Percentiles rank a stretch among this genome's conserved stretches.
Evolutionary conservation across 2,329 filamentous ascomycete species (phyloP).

Genomic region (Trichothecium roseum): DNA sequence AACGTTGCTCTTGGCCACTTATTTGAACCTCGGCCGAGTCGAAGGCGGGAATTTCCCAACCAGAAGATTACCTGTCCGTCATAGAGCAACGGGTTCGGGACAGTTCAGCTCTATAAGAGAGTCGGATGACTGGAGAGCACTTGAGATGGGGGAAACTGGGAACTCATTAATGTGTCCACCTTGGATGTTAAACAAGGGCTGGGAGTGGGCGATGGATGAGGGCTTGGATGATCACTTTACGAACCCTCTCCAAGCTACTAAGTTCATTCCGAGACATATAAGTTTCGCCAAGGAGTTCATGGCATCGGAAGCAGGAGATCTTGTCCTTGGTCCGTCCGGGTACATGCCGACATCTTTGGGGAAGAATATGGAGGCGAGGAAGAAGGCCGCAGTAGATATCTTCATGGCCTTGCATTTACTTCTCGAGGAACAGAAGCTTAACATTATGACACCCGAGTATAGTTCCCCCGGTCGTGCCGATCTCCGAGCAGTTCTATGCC

Average conservation of each 20-base stretch:
- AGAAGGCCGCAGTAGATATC: constrained; percentile 53
- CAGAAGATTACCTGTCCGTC: constrained; percentile 17
- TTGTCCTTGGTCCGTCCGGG: constrained; percentile 40
- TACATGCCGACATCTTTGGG: constrained; percentile 54
- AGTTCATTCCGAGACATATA: constrained; percentile 42
- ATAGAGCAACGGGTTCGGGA: constrained; percentile 20
- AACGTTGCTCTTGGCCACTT: constrained; percentile 53
- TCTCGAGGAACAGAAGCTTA: constrained; percentile 82
- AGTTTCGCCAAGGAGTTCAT: constrained; percentile 56
- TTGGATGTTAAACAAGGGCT: constrained; percentile 54
- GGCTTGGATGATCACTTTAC: constrained; percentile 22
- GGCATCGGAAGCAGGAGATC: constrained; percentile 44
- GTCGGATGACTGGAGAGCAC: constrained; percentile 34
- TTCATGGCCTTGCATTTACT: constrained; percentile 74
- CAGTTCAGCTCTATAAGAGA: constrained; percentile 24
- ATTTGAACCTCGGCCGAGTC: constrained; percentile 45
- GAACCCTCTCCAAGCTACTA: constrained; percentile 7
- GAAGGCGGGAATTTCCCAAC: constrained; percentile 14
- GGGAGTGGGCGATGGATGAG: constrained; percentile 61
- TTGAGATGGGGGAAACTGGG: constrained; percentile 34
- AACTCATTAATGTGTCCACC: constrained; percentile 38
- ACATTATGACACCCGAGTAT: constrained; percentile 41
- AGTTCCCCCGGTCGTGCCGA: constrained; percentile 32
- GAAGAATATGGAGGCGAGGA: constrained; percentile 43
- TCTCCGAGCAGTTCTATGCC: constrained; percentile 65